Conservation (phyloP, 1,284 basidiomycete genomes). For the Anthracocystis walkeri region DNA sequence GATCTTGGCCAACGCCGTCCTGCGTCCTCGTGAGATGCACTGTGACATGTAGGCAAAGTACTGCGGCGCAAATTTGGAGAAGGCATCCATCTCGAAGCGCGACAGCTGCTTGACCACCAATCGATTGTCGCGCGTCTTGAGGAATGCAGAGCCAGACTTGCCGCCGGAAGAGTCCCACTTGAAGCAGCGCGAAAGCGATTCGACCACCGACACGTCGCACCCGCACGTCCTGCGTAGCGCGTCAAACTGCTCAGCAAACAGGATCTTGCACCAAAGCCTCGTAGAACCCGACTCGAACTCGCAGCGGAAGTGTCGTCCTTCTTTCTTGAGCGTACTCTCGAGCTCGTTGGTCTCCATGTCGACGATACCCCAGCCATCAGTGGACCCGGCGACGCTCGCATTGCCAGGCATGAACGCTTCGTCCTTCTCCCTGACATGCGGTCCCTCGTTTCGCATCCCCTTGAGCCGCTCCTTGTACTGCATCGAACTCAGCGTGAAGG, state of each 20-base stretch:
- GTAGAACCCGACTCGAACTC: conserved; percentile 76
- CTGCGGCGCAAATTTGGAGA: conserved; percentile 95
- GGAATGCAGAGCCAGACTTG: conserved; percentile 94
- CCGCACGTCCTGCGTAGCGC: conserved; percentile 90
- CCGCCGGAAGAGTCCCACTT: conserved; percentile 97
- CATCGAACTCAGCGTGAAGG: conserved; percentile 89
- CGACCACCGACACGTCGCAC: conserved; percentile 91
- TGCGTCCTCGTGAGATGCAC: conserved; percentile 75
- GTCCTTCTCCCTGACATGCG: conserved; percentile 34
- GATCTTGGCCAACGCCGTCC: conserved; percentile 93
- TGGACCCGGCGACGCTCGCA: conserved; percentile 70
- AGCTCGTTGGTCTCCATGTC: conserved; percentile 46
- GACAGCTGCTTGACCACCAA: conserved; percentile 98
- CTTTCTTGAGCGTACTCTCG: conserved; percentile 59
- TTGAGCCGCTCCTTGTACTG: conserved; percentile 75
- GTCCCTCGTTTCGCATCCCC: conserved; percentile 48
- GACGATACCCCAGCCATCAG: conserved; percentile 48
- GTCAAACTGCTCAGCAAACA: conserved; percentile 98
- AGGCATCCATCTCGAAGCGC: conserved; percentile 88
- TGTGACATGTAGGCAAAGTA: conserved; percentile 96
- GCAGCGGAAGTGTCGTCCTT: conserved; percentile 66
- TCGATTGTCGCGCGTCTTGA: conserved; percentile 90
- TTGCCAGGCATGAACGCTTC: conserved; percentile 74
- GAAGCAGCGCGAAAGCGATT: conserved; percentile 90
- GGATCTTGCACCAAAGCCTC: conserved; percentile 90